Conservation (phyloP, 2,329 filamentous ascomycete species). For the Cercospora sesami region DNA sequence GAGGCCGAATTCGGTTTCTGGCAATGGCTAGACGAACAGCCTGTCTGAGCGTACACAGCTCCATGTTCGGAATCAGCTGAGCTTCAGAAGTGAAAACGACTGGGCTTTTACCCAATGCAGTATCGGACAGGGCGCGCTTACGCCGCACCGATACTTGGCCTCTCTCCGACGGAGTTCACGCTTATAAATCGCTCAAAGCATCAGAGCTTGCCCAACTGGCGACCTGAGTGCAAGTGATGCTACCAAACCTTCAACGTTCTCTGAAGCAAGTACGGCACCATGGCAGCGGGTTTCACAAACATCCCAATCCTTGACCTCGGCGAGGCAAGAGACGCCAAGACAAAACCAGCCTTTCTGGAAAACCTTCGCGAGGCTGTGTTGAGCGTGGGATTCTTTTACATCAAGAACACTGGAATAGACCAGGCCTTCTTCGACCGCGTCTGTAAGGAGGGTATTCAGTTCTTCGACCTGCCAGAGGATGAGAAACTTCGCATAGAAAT, state of each 20-base stretch:
- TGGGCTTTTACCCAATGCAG: background rate
- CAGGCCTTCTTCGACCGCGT: background rate
- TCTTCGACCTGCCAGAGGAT: background rate
- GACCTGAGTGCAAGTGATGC: no score
- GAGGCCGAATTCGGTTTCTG: background rate
- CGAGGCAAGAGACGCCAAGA: background rate
- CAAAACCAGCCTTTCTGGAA: background rate
- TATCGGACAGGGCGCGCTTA: background rate
- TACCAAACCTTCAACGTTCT: no score
- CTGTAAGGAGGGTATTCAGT: background rate
- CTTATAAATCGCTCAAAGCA: background rate
- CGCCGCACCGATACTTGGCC: background rate
- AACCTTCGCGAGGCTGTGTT: background rate
- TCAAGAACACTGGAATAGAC: background rate
- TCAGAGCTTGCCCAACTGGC: no score
- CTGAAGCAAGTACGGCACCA: no score
- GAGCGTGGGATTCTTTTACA: background rate
- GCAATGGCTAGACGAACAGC: background rate
- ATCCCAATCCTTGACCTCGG: background rate
- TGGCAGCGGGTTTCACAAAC: background rate
- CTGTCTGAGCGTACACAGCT: background rate
- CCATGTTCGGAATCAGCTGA: background rate
- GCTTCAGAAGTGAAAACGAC: background rate
- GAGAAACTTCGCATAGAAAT: background rate
- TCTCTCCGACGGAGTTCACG: background rate